Base-by-base conservation (phyloP, 106 monocot species). In the Chionographis japonica region DNA sequence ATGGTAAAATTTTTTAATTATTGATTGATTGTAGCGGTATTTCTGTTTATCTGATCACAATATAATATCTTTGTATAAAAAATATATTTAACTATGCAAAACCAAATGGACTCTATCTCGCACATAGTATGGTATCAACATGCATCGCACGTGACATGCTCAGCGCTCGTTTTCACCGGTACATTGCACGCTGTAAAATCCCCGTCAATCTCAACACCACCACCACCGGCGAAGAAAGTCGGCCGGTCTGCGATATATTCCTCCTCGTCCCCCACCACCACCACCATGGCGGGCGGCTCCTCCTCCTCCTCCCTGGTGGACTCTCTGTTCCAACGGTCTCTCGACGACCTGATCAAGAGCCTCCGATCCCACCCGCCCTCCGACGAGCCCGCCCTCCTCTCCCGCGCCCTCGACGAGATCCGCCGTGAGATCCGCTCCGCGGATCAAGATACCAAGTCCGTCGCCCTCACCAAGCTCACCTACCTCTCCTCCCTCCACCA, bases 391-490 rank as follows among this genome's bases (percentile, higher is more conserved):
- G 18, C 60, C 62, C 39, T 69, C 64, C 62, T 95, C 79, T 57
- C 83, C 55, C 79, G 81, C 62, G 35, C 83, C 74, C 60, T 88
- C 60, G 62, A 70, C 67, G 88, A 88, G 75, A 78, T 83, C 78
- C 91, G 86, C 68, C 95, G 87, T 39, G 95, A 91, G 88, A 74
- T 91, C 79, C 86, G 84, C 75, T 81, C 84, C 63, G 38, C 84
- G 41, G 86, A 88, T 67, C 68, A 61, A 35, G 15, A 63, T 54
- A 89, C 91, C 71, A 88, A 88, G 17, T 72, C 80, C 70, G 4
- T 66, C 58, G 91, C 95, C 65, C 79, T 91, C 64, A 79, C 78
- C 64, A 95, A 95, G 77, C 88, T 95, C 71, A 83, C 86, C 68
- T 95, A 79, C 77, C 80, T 95, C 84, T 81, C 84, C 69, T 83